phyloP scores from a whole-genome alignment of 2,329 filamentous ascomycete species.

The Exophiala xenobiotica region DNA sequence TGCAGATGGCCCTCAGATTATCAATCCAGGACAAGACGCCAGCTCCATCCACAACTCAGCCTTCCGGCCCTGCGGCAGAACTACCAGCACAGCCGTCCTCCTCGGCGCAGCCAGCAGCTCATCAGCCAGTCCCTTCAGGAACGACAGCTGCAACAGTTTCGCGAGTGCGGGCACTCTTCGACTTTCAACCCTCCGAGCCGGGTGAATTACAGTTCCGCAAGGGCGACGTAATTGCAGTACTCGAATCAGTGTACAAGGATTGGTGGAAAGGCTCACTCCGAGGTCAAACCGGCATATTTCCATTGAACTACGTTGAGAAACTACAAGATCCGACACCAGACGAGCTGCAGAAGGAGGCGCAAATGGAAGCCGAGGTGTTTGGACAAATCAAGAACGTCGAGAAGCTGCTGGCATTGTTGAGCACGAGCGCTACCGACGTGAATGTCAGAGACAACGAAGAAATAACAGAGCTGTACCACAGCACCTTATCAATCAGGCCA shows the following conservation, averaged over 20 bases:
- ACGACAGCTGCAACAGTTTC: conserved; percentile 96
- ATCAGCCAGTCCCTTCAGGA: conserved; percentile 67
- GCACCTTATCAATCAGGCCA: conserved; percentile 87
- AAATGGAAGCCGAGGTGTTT: conserved; percentile 85
- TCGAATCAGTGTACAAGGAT: conserved; percentile 98
- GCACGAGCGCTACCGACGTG: conserved; percentile 75
- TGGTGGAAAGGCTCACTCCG: conserved; percentile 98
- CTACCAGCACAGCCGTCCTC: conserved; percentile 38
- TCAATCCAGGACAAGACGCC: conserved; percentile 81
- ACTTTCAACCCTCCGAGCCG: conserved; percentile 90
- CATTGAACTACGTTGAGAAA: conserved; percentile 98
- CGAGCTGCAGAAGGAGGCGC: conserved; percentile 89
- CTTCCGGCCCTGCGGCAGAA: conserved; percentile 40
- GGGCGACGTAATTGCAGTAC: conserved; percentile 92
- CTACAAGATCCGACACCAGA: conserved; percentile 90
- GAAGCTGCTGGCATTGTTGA: conserved; percentile 82
- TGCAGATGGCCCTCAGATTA: conserved; percentile 91
- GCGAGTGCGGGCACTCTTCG: conserved; percentile 86
- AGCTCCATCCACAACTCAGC: conserved; percentile 34
- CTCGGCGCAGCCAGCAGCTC: conserved; percentile 42
- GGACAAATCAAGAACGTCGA: conserved; percentile 75
- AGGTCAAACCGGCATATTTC: conserved; percentile 96
- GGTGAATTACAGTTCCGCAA: conserved; percentile 96
- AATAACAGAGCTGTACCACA: conserved; percentile 87
- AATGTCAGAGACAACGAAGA: conserved; percentile 94